A percentile compares a stretch with the other conserved stretches of the same genome.
phyloP scores from a whole-genome alignment of 2,329 filamentous ascomycete species.

The Helotiales sp. region DNA sequence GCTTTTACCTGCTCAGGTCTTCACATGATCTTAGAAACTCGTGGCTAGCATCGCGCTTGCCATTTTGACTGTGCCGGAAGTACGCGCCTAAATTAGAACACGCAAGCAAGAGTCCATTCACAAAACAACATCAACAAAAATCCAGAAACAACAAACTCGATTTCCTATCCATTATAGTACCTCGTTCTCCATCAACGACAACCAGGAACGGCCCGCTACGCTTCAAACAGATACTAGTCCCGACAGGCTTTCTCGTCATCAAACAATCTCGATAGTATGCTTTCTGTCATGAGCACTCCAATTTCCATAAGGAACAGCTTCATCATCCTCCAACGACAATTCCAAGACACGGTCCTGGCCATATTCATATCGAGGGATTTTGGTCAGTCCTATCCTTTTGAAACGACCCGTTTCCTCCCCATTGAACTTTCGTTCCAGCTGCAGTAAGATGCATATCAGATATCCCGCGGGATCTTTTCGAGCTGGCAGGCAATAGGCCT shows the following conservation, averaged over 20 bases:
- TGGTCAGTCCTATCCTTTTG: background rate
- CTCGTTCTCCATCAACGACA: background rate
- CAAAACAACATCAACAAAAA: no score
- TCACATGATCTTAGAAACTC: no score
- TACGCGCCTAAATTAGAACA: no score
- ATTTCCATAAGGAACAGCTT: background rate
- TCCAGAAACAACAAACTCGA: no score
- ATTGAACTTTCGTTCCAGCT: background rate
- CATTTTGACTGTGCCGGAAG: no score
- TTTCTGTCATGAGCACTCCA: background rate
- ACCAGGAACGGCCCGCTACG: background rate
- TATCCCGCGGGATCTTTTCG: background rate
- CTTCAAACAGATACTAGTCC: background rate
- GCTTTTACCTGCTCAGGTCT: no score
- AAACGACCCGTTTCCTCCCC: background rate
- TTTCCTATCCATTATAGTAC: background rate
- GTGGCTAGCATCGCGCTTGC: no score
- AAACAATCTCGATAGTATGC: background rate
- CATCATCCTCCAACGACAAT: background rate
- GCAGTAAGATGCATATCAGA: background rate
- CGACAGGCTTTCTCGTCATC: background rate
- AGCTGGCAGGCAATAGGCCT: background rate
- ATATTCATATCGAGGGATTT: background rate
- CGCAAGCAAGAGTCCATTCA: no score
- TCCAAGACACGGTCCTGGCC: background rate